Evolutionary conservation across 345 rosid species (phyloP).

Genomic region (Ceriops tagal): DNA sequence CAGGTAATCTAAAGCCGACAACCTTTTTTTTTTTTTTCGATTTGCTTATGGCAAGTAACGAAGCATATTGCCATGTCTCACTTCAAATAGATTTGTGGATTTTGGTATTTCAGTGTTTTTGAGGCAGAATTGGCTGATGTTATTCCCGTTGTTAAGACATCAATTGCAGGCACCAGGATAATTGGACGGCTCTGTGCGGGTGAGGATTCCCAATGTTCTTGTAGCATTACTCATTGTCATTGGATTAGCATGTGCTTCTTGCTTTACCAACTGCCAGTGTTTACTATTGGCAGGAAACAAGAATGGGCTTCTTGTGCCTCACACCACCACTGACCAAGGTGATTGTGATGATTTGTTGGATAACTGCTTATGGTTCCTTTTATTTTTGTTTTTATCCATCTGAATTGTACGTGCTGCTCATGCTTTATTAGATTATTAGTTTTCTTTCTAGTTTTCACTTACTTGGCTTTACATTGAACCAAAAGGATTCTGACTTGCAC

Average conservation of each 20-base stretch:
- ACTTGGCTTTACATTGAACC: too few relatives aligned
- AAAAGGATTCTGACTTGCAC: too few relatives aligned
- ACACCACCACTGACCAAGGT: constrained; percentile 97
- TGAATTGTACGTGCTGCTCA: background rate
- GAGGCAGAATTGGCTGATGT: constrained; percentile 84
- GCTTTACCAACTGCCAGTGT: background rate
- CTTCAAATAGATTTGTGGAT: background rate
- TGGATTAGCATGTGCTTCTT: background rate
- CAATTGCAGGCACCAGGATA: constrained; percentile 76
- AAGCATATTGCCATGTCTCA: background rate
- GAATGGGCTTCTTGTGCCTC: constrained; percentile 93
- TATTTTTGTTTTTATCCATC: background rate
- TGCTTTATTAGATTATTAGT: too few relatives aligned
- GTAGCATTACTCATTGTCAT: background rate
- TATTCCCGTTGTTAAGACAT: constrained; percentile 88
- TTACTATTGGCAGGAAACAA: constrained; percentile 59
- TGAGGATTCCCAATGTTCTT: constrained; percentile 12
- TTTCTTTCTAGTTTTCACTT: too few relatives aligned
- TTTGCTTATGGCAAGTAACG: background rate
- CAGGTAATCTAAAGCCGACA: constrained; percentile 35
- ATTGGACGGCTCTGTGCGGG: constrained; percentile 90
- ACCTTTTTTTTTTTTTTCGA: too few relatives aligned
- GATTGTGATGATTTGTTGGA: background rate
- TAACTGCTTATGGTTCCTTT: too few relatives aligned
- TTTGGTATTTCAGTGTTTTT: constrained; percentile 41